Conservation (phyloP, 495 filamentous ascomycete genomes). For the Penicillium maclennaniae region DNA sequence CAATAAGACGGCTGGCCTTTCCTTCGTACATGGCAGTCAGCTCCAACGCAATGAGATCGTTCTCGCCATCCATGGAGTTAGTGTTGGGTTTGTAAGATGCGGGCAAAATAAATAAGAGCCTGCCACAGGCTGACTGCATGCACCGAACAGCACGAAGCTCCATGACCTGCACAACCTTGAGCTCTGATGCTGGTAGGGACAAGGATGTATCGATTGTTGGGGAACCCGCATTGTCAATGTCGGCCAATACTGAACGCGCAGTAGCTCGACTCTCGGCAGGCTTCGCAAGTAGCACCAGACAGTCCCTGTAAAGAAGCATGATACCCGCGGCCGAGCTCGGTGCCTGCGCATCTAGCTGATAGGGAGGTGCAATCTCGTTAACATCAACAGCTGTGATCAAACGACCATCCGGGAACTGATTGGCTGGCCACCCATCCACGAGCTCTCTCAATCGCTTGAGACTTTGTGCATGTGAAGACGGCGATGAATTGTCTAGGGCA, state of each 20-base stretch:
- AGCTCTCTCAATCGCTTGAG: conserved; percentile 69
- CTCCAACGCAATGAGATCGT: conserved; percentile 55
- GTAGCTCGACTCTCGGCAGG: conserved; percentile 55
- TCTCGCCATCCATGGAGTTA: conserved; percentile 40
- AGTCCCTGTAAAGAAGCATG: conserved; percentile 81
- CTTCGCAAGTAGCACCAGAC: conserved; percentile 71
- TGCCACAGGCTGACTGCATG: conserved; percentile 71
- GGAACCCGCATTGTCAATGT: conserved; percentile 62
- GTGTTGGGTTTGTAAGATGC: conserved; percentile 52
- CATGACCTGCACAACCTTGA: conserved; percentile 71
- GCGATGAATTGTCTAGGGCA: conserved; percentile 66
- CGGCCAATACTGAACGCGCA: conserved; percentile 73
- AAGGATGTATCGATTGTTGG: conserved; percentile 40
- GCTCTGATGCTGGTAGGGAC: conserved; percentile 45
- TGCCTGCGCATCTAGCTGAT: conserved; percentile 40
- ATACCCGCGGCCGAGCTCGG: conserved; percentile 56
- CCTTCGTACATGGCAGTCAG: conserved; percentile 70
- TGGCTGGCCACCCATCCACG: conserved; percentile 74
- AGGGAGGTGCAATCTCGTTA: conserved; percentile 73
- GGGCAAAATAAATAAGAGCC: conserved; percentile 67
- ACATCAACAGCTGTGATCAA: conserved; percentile 83
- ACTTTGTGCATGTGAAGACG: conserved; percentile 64
- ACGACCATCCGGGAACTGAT: conserved; percentile 68
- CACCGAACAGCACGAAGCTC: conserved; percentile 67
- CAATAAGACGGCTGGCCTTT: conserved; percentile 68